A percentile compares a stretch with the other conserved stretches of the same genome.
These are phyloP conservation scores for Candida vartiovaarae DNA, from an alignment of 805 yeast genomes.

Conservation along the genomic window DNA sequence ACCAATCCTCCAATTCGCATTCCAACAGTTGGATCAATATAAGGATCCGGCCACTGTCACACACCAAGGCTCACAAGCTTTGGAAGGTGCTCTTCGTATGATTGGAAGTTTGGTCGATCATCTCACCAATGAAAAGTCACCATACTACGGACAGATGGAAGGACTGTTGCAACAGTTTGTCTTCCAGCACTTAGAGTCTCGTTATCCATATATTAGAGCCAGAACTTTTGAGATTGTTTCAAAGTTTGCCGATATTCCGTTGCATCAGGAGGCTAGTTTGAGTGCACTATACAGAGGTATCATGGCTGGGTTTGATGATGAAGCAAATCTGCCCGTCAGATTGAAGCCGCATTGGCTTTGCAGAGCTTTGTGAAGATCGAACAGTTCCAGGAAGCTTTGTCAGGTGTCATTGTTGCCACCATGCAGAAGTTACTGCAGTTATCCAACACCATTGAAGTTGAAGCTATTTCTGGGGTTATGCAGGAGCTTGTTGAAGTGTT, in stretches of 20 bases:
- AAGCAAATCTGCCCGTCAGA: slow-evolving; percentile 58
- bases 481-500: slow-evolving; percentile 92
- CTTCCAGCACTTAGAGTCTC: slow-evolving; percentile 63
- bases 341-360: slow-evolving; percentile 77
- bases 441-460: slow-evolving; percentile 79
- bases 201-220: slow-evolving; percentile 64
- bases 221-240: slow-evolving; percentile 62
- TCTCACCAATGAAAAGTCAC: slow-evolving; percentile 46
- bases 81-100: slow-evolving; percentile 75
- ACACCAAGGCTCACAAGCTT: slow-evolving; percentile 51
- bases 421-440: slow-evolving; percentile 73
- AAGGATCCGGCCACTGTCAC: slow-evolving; percentile 25
- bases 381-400: slow-evolving; percentile 61
- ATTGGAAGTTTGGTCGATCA: slow-evolving; percentile 66
- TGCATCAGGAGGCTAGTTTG: slow-evolving; percentile 32
- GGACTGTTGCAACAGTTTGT: slow-evolving; percentile 54
- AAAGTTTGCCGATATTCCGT: slow-evolving; percentile 56
- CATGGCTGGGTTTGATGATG: slow-evolving; percentile 31
- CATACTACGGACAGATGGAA: slow-evolving; percentile 60
- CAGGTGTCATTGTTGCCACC: slow-evolving; percentile 64
- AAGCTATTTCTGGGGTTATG: slow-evolving; percentile 82
- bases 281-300: slow-evolving; percentile 40
- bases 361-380: slow-evolving; percentile 67
- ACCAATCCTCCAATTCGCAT: slow-evolving; percentile 55
- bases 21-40: slow-evolving; percentile 35